Conservation (phyloP, 2,329 filamentous ascomycete species). For the Byssochlamys sp. region DNA sequence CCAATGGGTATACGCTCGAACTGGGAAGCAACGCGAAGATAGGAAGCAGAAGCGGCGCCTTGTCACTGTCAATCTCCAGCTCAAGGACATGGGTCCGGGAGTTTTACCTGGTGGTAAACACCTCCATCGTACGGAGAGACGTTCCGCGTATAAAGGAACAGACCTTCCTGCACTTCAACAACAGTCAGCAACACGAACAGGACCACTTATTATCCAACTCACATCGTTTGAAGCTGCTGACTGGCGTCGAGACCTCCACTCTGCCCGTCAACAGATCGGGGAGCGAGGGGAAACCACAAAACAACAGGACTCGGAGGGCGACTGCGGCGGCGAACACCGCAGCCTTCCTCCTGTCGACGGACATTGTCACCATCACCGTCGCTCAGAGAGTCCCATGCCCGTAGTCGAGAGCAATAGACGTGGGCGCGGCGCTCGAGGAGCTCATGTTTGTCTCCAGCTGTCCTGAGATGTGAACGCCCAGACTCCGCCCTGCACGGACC, state of each 20-base stretch:
- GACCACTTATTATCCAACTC: constrained; percentile 27
- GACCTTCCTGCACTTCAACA: constrained; percentile 73
- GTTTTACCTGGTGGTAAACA: constrained; percentile 56
- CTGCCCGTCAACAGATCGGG: constrained; percentile 78
- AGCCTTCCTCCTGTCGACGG: constrained; percentile 49
- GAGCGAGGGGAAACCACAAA: constrained; percentile 69
- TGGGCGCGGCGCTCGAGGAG: neutral
- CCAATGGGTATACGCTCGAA: constrained; percentile 55
- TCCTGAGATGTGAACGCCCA: constrained; percentile 5
- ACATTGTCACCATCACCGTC: constrained; percentile 31
- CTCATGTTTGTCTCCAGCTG: constrained; percentile 8
- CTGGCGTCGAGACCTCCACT: constrained; percentile 91
- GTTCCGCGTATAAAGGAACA: constrained; percentile 92
- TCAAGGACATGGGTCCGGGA: neutral
- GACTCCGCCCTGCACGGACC: constrained; percentile 20
- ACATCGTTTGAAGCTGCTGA: constrained; percentile 97
- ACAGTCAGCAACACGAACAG: neutral
- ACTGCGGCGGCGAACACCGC: constrained; percentile 67
- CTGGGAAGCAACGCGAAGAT: constrained; percentile 82
- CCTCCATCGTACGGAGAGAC: constrained; percentile 95
- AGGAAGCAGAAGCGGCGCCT: constrained; percentile 82
- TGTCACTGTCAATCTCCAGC: constrained; percentile 4
- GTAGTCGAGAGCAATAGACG: neutral
- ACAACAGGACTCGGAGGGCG: constrained; percentile 68
- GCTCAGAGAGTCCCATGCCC: neutral